Conservation (phyloP, 1,284 basidiomycete genomes). For the Ganoderma multipileum region DNA sequence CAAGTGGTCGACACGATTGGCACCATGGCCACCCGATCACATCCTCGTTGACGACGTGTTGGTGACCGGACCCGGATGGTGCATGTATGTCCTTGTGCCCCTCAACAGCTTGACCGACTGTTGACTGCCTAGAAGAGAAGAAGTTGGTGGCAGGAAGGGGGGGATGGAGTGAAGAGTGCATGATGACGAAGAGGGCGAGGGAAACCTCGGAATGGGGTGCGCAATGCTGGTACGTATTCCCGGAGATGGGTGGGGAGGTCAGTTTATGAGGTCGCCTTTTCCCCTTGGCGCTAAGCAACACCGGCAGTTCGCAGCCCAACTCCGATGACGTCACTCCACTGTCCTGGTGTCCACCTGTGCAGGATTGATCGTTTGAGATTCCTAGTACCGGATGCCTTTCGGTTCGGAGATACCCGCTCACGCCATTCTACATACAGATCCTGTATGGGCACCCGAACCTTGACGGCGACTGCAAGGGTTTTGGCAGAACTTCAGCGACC, state of each 20-base stretch:
- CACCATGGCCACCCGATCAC: conserved; percentile 17
- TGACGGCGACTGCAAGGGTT: not conserved
- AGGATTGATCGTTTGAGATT: not conserved
- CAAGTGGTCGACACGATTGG: conserved; percentile 16
- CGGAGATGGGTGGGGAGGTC: not conserved
- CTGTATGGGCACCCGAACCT: not conserved
- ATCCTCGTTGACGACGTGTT: not conserved
- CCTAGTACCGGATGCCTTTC: not conserved
- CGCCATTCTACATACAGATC: not conserved
- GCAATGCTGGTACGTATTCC: not conserved
- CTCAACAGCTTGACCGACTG: not conserved
- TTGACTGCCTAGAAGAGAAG: not conserved
- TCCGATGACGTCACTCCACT: conserved; percentile 1
- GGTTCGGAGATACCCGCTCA: not conserved
- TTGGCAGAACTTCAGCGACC: not conserved
- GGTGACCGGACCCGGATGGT: not conserved
- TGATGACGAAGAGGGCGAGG: conserved; percentile 5
- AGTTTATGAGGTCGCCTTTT: not conserved
- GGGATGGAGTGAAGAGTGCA: conserved; percentile 3
- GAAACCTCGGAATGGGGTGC: not conserved
- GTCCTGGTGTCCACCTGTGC: not conserved
- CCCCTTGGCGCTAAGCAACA: conserved; percentile 1
- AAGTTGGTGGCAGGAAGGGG: not conserved
- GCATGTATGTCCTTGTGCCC: not conserved
- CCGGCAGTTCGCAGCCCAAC: not conserved